Conservation (phyloP, 2,329 filamentous ascomycete species). For the Furcasterigmium furcatum region DNA sequence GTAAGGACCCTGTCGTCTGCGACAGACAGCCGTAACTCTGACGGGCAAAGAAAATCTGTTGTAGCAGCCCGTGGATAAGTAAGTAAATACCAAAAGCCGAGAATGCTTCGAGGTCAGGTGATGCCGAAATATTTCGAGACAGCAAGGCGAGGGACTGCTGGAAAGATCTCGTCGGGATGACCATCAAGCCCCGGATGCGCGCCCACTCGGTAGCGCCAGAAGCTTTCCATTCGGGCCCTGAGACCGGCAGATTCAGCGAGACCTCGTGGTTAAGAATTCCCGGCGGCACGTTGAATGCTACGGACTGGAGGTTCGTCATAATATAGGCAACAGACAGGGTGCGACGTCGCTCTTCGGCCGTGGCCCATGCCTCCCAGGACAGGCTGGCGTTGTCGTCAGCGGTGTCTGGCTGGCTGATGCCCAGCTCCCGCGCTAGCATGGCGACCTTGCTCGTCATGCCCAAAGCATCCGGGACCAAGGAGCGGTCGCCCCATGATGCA, state of each 20-base stretch:
- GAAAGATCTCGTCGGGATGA: slow-evolving; percentile 14
- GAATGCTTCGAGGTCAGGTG: slow-evolving; percentile 18
- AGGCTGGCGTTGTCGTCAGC: slow-evolving; percentile 1
- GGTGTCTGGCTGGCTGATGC: slow-evolving; percentile 22
- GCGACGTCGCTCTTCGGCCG: slow-evolving; percentile 8
- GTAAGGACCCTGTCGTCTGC: slow-evolving; percentile 23
- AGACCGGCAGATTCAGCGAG: slow-evolving; percentile 49
- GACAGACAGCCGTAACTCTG: slow-evolving; percentile 20
- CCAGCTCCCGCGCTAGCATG: slow-evolving; percentile 51
- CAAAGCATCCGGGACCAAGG: slow-evolving; percentile 53
- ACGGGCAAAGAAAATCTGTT: slow-evolving; percentile 49
- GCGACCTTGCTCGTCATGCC: slow-evolving; percentile 54
- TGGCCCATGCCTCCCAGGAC: slow-evolving; percentile 49
- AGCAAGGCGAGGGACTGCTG: slow-evolving; percentile 27
- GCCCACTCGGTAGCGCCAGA: slow-evolving; percentile 46
- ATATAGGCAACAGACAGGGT: slow-evolving; percentile 41
- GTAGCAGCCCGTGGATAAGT: slow-evolving; percentile 49
- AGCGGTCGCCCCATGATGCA: slow-evolving; percentile 57
- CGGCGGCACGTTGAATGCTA: slow-evolving; percentile 60
- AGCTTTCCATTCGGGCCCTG: slow-evolving; percentile 52
- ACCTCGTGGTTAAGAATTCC: slow-evolving; percentile 53
- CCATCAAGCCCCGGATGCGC: slow-evolving; percentile 19
- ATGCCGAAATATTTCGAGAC: slow-evolving; percentile 12
- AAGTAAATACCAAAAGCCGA: slow-evolving; percentile 52
- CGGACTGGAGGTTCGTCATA: slow-evolving; percentile 57